A percentile compares a stretch with the other conserved stretches of the same genome.
Evolutionary conservation across 768 basidiomycete genomes (phyloP).

Genomic region (Mycena belliarum): DNA sequence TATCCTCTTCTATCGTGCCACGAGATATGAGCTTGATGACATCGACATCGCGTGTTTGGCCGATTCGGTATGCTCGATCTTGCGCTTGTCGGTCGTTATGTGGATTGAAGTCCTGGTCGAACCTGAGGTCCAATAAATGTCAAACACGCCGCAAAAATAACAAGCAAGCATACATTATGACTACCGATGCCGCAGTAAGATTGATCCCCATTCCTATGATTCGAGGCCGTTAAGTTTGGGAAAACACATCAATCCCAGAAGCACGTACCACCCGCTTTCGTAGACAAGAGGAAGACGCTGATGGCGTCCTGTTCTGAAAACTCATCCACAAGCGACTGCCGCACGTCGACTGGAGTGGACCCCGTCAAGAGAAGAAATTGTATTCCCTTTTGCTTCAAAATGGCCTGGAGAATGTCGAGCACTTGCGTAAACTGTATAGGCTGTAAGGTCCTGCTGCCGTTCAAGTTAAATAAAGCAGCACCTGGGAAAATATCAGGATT

Average conservation of each 20-base stretch:
- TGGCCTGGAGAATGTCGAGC: slow-evolving; percentile 86
- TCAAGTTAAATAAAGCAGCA: slow-evolving; percentile 27
- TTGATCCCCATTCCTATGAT: slow-evolving; percentile 89
- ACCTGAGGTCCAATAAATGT: slow-evolving; percentile 46
- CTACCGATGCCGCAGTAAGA: slow-evolving; percentile 91
- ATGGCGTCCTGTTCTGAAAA: slow-evolving; percentile 89
- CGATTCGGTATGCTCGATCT: slow-evolving; percentile 96
- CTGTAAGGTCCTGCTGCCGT: background rate
- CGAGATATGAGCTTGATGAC: slow-evolving; percentile 92
- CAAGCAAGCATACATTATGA: slow-evolving; percentile 80
- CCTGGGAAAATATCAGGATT: slow-evolving; percentile 94
- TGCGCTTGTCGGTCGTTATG: slow-evolving; percentile 98
- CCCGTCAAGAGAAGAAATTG: slow-evolving; percentile 88
- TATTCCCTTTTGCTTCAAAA: slow-evolving; percentile 71
- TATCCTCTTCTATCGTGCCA: slow-evolving; percentile 96
- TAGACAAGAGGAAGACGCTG: slow-evolving; percentile 86
- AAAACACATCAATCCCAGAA: background rate
- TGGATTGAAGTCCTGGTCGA: slow-evolving; percentile 98
- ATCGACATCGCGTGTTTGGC: slow-evolving; percentile 91
- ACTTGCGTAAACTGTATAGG: slow-evolving; percentile 85
- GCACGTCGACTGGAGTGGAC: slow-evolving; percentile 88
- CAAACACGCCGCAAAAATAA: background rate
- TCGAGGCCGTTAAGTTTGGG: slow-evolving; percentile 7
- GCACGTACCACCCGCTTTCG: slow-evolving; percentile 75
- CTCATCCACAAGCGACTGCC: slow-evolving; percentile 93